Percentiles rank a stretch among this genome's conserved stretches.
phyloP scores from a whole-genome alignment of 2,329 filamentous ascomycete genomes.

The Clarireedia homoeocarpa region DNA sequence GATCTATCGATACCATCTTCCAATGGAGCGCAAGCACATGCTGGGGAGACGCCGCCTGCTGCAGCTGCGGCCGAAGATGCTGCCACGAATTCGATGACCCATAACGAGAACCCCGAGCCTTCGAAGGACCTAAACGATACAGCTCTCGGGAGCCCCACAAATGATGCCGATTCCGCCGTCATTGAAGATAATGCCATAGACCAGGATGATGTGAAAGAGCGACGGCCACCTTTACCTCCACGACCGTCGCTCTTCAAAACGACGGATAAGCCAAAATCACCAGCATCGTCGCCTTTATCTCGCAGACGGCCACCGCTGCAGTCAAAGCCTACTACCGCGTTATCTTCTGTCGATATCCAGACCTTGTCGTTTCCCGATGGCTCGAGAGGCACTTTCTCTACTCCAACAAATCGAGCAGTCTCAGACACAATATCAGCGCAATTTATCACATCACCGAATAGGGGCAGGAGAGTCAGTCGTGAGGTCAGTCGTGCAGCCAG shows the following conservation, averaged over 20 bases:
- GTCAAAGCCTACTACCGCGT: conserved; percentile 72
- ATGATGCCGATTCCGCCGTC: not conserved
- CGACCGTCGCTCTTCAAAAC: conserved; percentile 32
- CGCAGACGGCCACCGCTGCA: conserved; percentile 33
- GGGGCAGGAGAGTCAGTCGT: conserved; percentile 19
- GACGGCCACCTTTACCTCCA: conserved; percentile 38
- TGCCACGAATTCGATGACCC: conserved; percentile 19
- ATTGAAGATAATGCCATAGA: not conserved
- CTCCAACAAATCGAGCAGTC: conserved; percentile 29
- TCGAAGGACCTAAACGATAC: conserved; percentile 1
- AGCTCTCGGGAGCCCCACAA: not conserved
- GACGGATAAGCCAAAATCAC: conserved; percentile 13
- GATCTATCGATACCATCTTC: conserved; percentile 8
- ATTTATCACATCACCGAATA: conserved; percentile 17
- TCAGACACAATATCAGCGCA: conserved; percentile 25
- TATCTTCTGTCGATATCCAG: conserved; percentile 75
- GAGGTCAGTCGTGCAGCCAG: no score
- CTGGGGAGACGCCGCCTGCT: conserved; percentile 12
- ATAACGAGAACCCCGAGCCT: conserved; percentile 14
- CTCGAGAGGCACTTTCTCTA: conserved; percentile 54
- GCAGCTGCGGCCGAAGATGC: conserved; percentile 19
- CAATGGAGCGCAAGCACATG: conserved; percentile 15
- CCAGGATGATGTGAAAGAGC: conserved; percentile 26
- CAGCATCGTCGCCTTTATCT: conserved; percentile 16
- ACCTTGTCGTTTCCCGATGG: conserved; percentile 67